Base-by-base conservation (phyloP, 805 yeast species). In the Metschnikowia baotianmanensis region DNA sequence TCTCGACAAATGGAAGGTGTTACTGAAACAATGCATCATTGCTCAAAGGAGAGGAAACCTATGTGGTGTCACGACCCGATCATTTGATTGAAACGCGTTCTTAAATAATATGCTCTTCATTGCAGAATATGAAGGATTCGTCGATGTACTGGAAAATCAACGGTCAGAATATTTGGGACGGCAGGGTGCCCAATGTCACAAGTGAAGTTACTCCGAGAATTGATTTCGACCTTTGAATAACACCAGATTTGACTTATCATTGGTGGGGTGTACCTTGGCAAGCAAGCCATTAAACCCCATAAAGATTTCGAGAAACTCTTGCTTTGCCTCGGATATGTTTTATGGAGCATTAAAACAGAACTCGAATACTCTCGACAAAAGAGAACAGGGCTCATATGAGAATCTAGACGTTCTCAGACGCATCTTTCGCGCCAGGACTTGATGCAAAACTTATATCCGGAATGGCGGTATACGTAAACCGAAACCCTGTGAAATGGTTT, bases 401-500 rank as follows among this genome's bases (percentile, higher is more conserved):
- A 10, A 20, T 18, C 12, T 22, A 20, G 18, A 7, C 24, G 6
- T 31, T 31, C n/a, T 31, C 33, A 8, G 33, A 31, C 12, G 33
- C 33, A 5, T 31, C 33, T 12, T 31, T 18, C 15, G 23, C 33
- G 4, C 33, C 33, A 5, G 33, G 17, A 7, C 11, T 15, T 6
- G 33, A 16, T 18, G 33, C 7, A 10, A 13, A 16, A 29, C 32
- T 29, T 6, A 16, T 29, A 6, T 29, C 32, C 7, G 21, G 32
- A 15, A 29, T 29, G 32, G 20, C 20, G 8, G 15, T 13, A 11
- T 29, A 29, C n/a, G 20, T 29, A 12, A 29, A 29, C 19, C 18
- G 32, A 29, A 29, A 29, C 13, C 32, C 21, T 9, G 32, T 29
- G 32, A 29, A 29, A 29, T 29, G 32, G 32, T n/a, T 10, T n/a